Evolutionary conservation across 2,329 filamentous ascomycete genomes (phyloP).

Genomic region (Talaromyces sp.): DNA sequence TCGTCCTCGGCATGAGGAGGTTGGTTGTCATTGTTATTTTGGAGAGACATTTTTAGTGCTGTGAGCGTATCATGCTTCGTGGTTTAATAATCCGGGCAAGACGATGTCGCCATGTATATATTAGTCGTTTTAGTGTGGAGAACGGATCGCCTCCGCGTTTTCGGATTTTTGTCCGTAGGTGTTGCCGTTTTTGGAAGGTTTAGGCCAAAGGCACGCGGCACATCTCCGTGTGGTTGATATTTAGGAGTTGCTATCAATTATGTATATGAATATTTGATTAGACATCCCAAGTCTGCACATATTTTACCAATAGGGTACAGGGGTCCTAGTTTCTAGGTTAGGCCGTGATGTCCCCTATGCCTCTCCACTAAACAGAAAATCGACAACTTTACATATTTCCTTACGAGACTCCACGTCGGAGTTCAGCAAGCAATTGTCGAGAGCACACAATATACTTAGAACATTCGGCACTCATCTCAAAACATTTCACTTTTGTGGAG

Average conservation of each 20-base stretch:
- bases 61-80: background rate
- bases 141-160: slow-evolving; percentile 3
- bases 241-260: background rate
- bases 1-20: slow-evolving; percentile 26
- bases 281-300: no score
- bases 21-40: background rate
- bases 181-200: background rate
- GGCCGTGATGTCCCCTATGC: no score
- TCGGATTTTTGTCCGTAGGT: slow-evolving; percentile 3
- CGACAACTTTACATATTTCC: no score
- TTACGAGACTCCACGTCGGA: background rate
- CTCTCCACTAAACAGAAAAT: no score
- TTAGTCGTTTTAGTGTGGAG: background rate
- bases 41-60: background rate
- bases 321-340: no score
- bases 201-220: background rate
- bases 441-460: no score
- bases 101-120: background rate
- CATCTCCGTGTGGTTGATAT: background rate
- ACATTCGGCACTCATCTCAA: no score
- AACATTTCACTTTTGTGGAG: no score
- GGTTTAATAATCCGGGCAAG: background rate
- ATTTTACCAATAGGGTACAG: no score
- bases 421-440: background rate
- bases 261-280: no score